Evolutionary conservation across 805 yeast species (phyloP).

Genomic region (Cyberlindnera petersonii): DNA sequence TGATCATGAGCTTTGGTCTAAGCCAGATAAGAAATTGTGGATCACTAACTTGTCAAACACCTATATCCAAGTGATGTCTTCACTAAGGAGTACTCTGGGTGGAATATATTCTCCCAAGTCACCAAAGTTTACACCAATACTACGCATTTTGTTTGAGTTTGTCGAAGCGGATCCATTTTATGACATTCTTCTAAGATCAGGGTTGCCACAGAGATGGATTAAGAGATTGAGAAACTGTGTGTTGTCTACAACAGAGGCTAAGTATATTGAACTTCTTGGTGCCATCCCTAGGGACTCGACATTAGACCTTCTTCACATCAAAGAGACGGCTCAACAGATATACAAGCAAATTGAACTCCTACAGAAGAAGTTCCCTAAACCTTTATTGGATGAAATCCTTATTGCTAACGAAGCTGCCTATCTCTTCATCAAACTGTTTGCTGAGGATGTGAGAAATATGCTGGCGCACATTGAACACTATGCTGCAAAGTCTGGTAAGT

Average conservation of each 20-base stretch:
- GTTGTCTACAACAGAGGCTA: constrained; percentile 38
- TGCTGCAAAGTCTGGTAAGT: constrained; percentile 27
- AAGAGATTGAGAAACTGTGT: constrained; percentile 34
- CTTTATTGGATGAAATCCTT: constrained; percentile 55
- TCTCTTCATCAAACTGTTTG: constrained; percentile 48
- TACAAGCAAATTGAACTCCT: constrained; percentile 44
- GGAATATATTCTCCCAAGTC: constrained; percentile 40
- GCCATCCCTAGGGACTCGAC: constrained; percentile 58
- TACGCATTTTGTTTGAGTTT: constrained; percentile 46
- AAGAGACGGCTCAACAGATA: constrained; percentile 52
- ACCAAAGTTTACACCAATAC: constrained; percentile 56
- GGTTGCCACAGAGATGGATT: constrained; percentile 42
- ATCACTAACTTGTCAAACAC: constrained; percentile 39
- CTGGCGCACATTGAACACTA: constrained; percentile 46
- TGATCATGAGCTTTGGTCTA: constrained; percentile 35
- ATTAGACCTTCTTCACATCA: constrained; percentile 50
- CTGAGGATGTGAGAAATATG: constrained; percentile 50
- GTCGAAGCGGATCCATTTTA: constrained; percentile 47
- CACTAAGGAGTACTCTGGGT: constrained; percentile 40
- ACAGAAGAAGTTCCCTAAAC: constrained; percentile 56
- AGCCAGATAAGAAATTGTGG: constrained; percentile 50
- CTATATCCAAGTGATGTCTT: constrained; percentile 43
- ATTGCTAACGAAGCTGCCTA: constrained; percentile 48
- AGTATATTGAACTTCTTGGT: constrained; percentile 40
- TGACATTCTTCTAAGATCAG: constrained; percentile 31